Conservation (phyloP, 1,284 basidiomycete species). For the Tilletia walkeri region DNA sequence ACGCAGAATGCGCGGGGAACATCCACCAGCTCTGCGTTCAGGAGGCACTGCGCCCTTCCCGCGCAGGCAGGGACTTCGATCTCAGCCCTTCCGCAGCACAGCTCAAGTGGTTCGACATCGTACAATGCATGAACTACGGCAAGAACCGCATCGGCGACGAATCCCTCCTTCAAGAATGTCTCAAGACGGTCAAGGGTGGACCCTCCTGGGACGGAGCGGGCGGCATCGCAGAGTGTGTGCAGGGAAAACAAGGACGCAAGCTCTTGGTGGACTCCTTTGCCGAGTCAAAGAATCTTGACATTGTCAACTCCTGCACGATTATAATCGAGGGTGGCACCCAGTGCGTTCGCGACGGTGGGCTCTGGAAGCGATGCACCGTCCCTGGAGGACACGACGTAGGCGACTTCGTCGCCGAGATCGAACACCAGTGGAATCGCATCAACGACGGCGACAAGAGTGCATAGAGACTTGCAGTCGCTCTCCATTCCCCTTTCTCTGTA, state of each 20-base stretch:
- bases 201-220: slow-evolving; percentile 32
- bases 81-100: slow-evolving; percentile 41
- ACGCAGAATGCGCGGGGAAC: slow-evolving; percentile 39
- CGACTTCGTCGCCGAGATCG: slow-evolving; percentile 42
- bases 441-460: background rate
- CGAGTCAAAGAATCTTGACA: slow-evolving; percentile 25
- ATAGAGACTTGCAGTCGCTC: no score
- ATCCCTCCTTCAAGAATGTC: slow-evolving; percentile 31
- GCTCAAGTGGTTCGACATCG: slow-evolving; percentile 41
- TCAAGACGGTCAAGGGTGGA: slow-evolving; percentile 32
- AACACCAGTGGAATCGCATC: slow-evolving; percentile 21
- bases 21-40: slow-evolving; percentile 46
- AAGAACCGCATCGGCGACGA: slow-evolving; percentile 38
- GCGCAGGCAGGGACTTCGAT: slow-evolving; percentile 38
- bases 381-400: slow-evolving; percentile 32
- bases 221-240: slow-evolving; percentile 36
- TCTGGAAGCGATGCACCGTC: slow-evolving; percentile 42
- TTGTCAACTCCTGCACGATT: slow-evolving; percentile 36
- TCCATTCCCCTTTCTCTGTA: no score
- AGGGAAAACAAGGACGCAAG: slow-evolving; percentile 32
- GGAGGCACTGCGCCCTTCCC: slow-evolving; percentile 34
- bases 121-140: slow-evolving; percentile 39
- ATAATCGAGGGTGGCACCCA: slow-evolving; percentile 34
- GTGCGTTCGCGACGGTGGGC: slow-evolving; percentile 38
- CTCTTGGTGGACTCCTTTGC: slow-evolving; percentile 33